Conservation (phyloP, 768 basidiomycete species). For the Tephrocybe sp. region DNA sequence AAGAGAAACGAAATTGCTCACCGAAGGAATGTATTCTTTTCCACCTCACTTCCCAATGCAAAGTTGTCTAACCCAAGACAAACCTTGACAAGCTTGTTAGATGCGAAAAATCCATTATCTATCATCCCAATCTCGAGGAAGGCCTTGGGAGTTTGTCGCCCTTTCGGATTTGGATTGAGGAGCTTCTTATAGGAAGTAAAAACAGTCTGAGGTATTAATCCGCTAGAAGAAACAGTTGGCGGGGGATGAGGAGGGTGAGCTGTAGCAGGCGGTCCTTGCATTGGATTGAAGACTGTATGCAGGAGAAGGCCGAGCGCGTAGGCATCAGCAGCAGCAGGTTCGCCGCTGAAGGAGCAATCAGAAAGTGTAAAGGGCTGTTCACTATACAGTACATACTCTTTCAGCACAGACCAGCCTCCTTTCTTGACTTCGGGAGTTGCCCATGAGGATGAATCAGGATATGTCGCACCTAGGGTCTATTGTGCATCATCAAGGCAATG, state of each 20-base stretch:
- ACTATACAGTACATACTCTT: slow-evolving; percentile 58
- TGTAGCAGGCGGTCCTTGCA: slow-evolving; percentile 67
- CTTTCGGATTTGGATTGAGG: slow-evolving; percentile 84
- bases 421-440: slow-evolving; percentile 89
- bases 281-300: slow-evolving; percentile 86
- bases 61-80: slow-evolving; percentile 88
- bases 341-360: slow-evolving; percentile 31
- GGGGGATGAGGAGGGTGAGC: slow-evolving; percentile 74
- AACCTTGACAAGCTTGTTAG: slow-evolving; percentile 82
- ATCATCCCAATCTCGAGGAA: slow-evolving; percentile 84
- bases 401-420: slow-evolving; percentile 77
- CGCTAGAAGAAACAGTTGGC: slow-evolving; percentile 73
- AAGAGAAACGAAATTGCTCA: slow-evolving; percentile 23
- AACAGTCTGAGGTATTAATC: slow-evolving; percentile 69
- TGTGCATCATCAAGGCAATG: slow-evolving; percentile 13
- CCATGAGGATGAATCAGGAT: slow-evolving; percentile 60
- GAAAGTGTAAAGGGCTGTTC: neutral
- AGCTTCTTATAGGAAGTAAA: slow-evolving; percentile 87
- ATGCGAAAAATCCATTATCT: slow-evolving; percentile 79
- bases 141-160: slow-evolving; percentile 69
- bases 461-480: slow-evolving; percentile 66
- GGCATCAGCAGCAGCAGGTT: slow-evolving; percentile 72
- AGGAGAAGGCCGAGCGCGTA: slow-evolving; percentile 89
- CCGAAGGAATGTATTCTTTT: slow-evolving; percentile 75
- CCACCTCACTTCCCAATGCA: slow-evolving; percentile 74